Base-by-base conservation (phyloP, 352 stramenopile species). In the Globisporangium nagaii region DNA sequence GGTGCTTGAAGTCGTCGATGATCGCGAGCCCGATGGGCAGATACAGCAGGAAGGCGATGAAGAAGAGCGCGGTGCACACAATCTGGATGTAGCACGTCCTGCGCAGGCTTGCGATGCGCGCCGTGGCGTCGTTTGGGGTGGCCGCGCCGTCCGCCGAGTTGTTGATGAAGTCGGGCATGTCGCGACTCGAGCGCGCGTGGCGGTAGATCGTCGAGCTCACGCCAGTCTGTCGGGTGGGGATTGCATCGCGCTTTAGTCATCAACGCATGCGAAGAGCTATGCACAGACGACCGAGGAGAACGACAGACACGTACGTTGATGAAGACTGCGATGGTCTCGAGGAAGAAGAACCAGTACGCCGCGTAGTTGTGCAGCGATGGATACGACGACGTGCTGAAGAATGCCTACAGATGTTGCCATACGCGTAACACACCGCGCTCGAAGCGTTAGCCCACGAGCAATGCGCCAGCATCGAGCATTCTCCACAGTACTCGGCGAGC, bases 301-400 rank as follows among this genome's bases (percentile, higher is more conserved):
- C 3, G 7, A 10, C 22, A 22, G 24, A 24, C 20, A 68, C 66
- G 37, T 66, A 87, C 79, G 53, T 89, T 87, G 55, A 80, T 62
- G 43, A 76, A 73, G 20, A 87, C 56, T 9, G 76, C 74, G 34
- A 83, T 25, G 2, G 74, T 78, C 57, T 87, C 70, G 46, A 89
- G 61, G 40, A 79, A 58, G 55, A 89, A 87, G 65, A 89, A 87
- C 59, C 65, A 85, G 56, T 86, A 86, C 42, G 75, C 75, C 1
- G 68, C 70, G 43, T 69, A 62, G 53, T 85, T 83, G 65, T 89
- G 79, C 34, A 80, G 17, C 7, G 60, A 61, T 27, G 75, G 74
- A 56, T 82, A 86, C 44, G 66, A 71, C 24, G 76, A 50, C 28
- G 75, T 86, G 53, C 68, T 82, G 63, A 79, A 88, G 60, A 86